These are phyloP conservation scores for Cyberlindnera xylosilytica DNA, from an alignment of 805 yeast genomes.

Conservation along the genomic window DNA sequence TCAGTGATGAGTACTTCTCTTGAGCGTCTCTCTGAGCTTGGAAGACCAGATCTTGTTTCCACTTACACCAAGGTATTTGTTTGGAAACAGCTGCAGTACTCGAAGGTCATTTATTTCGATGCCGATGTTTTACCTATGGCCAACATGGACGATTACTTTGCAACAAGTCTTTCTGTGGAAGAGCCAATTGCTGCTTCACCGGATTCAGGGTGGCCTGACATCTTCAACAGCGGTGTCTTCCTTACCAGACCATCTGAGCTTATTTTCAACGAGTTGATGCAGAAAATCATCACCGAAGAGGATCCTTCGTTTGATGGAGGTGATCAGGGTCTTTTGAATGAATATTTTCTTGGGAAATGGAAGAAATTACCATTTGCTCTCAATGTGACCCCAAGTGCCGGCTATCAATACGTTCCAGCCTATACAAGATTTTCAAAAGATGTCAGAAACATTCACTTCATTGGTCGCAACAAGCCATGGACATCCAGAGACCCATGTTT, in stretches of 20 bases:
- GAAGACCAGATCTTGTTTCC: constrained; percentile 47
- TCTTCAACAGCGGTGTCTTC: constrained; percentile 73
- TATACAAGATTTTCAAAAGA: constrained; percentile 44
- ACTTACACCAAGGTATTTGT: constrained; percentile 47
- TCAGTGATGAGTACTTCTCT: constrained; percentile 19
- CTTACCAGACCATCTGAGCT: constrained; percentile 46
- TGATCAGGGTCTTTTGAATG: constrained; percentile 81
- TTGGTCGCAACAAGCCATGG: constrained; percentile 65
- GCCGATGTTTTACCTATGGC: constrained; percentile 53
- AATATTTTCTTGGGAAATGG: constrained; percentile 61
- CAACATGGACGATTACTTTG: constrained; percentile 25
- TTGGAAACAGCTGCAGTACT: constrained; percentile 42
- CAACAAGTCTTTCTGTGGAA: constrained; percentile 21
- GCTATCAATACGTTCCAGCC: constrained; percentile 76
- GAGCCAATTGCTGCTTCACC: constrained; percentile 45
- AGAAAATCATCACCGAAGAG: constrained; percentile 22
- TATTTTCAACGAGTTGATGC: constrained; percentile 39
- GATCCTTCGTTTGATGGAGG: constrained; percentile 70
- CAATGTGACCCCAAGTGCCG: constrained; percentile 71
- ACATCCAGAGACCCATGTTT: constrained; percentile 14
- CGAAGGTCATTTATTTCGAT: constrained; percentile 56
- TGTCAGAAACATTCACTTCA: constrained; percentile 55
- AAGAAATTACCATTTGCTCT: constrained; percentile 68
- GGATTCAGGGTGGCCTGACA: constrained; percentile 82
- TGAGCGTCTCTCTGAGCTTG: constrained; percentile 31